Base-by-base conservation (phyloP, 1,139 yeast species). In the Sugiyamaella grinbergsii region DNA sequence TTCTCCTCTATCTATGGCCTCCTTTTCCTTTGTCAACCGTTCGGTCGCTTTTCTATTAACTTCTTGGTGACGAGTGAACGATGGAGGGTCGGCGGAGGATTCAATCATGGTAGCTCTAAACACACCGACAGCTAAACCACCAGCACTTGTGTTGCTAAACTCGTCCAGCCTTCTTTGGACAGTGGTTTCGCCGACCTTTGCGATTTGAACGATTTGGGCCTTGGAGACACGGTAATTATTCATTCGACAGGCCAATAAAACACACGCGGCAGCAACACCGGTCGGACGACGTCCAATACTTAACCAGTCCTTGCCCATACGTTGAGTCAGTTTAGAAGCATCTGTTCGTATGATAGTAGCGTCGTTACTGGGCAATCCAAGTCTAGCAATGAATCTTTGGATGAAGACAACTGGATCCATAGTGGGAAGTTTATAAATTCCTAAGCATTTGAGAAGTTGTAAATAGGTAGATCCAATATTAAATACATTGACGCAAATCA, bases 231-330 rank as follows among this genome's bases (percentile, higher is more conserved):
- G 78, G 66, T 87, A 83, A 63, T 91, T 91, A 69, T 93, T 93
- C 98, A 93, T 93, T 69, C 98, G 78, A 2, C 97, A 93, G 0
- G 99, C 98, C 48, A 93, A 71, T 45, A 94, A 69, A 1, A 93
- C 78, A 69, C 98, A 90, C 0, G 98, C 98, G 24, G 98, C 99
- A 0, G 98, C 98, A 47, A 93, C 81, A 63, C 99, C 98, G 0
- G 98, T 98, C 0, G 98, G 98, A 55, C 98, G 78, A 65, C 99
- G 79, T 29, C 99, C 99, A 67, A 89, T 95, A 64, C 85, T 87
- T 57, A 93, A 86, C 97, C 98, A 93, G 66, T 93, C 98, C 46
- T 83, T 80, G 19, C 91, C 78, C 99, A 93, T 93, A 60, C 96
- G 76, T 62, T 82, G 89, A 1, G 96, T 96, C 32, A 93, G 72